These are phyloP conservation scores for Catharanthus roseus DNA, from an alignment of 257 asterid genomes.

Conservation along the genomic window DNA sequence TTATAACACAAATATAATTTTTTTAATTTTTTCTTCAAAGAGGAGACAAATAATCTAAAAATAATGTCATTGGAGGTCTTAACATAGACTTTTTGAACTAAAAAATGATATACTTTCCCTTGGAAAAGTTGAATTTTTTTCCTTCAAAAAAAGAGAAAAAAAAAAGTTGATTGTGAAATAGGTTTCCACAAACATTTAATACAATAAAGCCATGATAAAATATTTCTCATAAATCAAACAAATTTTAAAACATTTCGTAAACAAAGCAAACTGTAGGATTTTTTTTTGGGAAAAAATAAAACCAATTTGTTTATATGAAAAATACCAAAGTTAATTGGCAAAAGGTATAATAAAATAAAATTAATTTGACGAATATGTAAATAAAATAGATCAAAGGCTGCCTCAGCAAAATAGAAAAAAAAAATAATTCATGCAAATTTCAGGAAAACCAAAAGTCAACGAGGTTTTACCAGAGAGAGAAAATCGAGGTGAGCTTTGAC, in stretches of 20 bases:
- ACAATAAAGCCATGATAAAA: not conserved
- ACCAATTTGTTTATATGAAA: not conserved
- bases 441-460: not conserved
- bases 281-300: not conserved
- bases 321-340: not conserved
- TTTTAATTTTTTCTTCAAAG: too few relatives aligned
- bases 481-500: slow-evolving; percentile 39
- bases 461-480: slow-evolving; percentile 37
- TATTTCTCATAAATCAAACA: not conserved
- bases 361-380: not conserved
- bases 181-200: not conserved
- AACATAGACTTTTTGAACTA: too few relatives aligned
- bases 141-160: too few relatives aligned
- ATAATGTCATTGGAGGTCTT: too few relatives aligned
- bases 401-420: not conserved
- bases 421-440: not conserved
- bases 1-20: too few relatives aligned
- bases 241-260: too few relatives aligned
- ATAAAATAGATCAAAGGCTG: not conserved
- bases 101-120: too few relatives aligned
- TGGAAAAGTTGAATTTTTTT: too few relatives aligned
- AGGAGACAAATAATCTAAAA: too few relatives aligned
- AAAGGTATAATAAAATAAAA: not conserved
- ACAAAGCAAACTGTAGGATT: too few relatives aligned
- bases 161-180: too few relatives aligned